Conservation (phyloP, 345 rosid genomes). For the Anastatica hierochuntica region DNA sequence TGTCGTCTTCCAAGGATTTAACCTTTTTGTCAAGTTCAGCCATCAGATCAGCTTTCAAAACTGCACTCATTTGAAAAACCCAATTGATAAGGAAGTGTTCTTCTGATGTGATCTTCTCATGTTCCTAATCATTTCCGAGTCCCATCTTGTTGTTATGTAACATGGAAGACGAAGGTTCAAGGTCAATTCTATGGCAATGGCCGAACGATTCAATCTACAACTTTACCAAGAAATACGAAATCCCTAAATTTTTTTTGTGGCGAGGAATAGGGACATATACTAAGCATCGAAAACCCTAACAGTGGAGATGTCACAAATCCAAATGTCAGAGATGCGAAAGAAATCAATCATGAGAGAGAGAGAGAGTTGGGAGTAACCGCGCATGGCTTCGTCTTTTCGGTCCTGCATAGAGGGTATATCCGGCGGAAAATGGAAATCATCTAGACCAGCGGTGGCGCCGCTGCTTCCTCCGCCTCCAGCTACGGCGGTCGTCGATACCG, state of each 20-base stretch:
- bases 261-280: too few relatives aligned
- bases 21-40: conserved; percentile 66
- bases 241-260: too few relatives aligned
- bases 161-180: too few relatives aligned
- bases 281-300: conserved; percentile 8
- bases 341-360: background rate
- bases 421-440: conserved; percentile 57
- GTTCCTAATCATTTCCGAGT: too few relatives aligned
- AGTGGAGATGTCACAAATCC: background rate
- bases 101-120: background rate
- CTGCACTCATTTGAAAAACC: conserved; percentile 30
- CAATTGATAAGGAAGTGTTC: background rate
- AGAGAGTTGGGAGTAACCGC: conserved; percentile 13
- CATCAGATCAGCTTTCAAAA: conserved; percentile 68
- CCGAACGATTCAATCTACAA: too few relatives aligned
- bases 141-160: too few relatives aligned
- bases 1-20: conserved; percentile 83
- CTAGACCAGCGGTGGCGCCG: conserved; percentile 35
- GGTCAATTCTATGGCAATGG: too few relatives aligned
- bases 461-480: conserved; percentile 51
- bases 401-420: conserved; percentile 51
- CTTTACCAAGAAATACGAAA: too few relatives aligned
- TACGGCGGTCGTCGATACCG: conserved; percentile 63
- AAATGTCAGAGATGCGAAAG: too few relatives aligned
- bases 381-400: conserved; percentile 32